phyloP scores from a whole-genome alignment of 1,139 yeast genomes.

The Debaryomyces subglobosus region DNA sequence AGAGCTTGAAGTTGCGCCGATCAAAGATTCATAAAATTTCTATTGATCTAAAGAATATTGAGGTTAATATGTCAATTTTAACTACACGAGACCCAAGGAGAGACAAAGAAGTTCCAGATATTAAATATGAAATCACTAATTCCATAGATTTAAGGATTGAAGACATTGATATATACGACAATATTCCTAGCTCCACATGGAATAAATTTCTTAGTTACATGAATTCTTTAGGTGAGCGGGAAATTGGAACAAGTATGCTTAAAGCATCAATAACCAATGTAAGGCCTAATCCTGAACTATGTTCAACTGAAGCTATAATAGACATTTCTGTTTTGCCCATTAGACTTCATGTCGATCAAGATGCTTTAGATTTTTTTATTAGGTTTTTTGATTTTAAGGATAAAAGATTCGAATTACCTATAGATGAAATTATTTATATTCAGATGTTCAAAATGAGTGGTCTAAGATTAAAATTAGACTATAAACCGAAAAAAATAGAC shows the following conservation, averaged over 20 bases:
- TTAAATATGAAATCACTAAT: conserved; percentile 49
- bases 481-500: conserved; percentile 88
- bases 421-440: conserved; percentile 65
- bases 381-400: conserved; percentile 85
- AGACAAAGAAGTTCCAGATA: conserved; percentile 27
- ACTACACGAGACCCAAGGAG: conserved; percentile 52
- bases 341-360: conserved; percentile 88
- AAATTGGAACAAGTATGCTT: conserved; percentile 69
- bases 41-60: conserved; percentile 57
- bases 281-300: conserved; percentile 64
- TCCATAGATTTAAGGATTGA: conserved; percentile 46
- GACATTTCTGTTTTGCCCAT: conserved; percentile 67
- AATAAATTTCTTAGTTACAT: conserved; percentile 77
- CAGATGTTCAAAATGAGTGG: conserved; percentile 69
- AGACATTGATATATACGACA: conserved; percentile 70
- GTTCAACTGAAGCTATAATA: conserved; percentile 70
- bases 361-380: conserved; percentile 79
- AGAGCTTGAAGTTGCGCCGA: conserved; percentile 61
- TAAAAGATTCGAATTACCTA: conserved; percentile 61
- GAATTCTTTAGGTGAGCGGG: conserved; percentile 70
- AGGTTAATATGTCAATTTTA: conserved; percentile 48
- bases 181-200: conserved; percentile 90
- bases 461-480: conserved; percentile 74
- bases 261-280: conserved; percentile 57
- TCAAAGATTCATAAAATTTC: conserved; percentile 66